Conservation (phyloP, 805 yeast species). For the Cyberlindnera amylophila region DNA sequence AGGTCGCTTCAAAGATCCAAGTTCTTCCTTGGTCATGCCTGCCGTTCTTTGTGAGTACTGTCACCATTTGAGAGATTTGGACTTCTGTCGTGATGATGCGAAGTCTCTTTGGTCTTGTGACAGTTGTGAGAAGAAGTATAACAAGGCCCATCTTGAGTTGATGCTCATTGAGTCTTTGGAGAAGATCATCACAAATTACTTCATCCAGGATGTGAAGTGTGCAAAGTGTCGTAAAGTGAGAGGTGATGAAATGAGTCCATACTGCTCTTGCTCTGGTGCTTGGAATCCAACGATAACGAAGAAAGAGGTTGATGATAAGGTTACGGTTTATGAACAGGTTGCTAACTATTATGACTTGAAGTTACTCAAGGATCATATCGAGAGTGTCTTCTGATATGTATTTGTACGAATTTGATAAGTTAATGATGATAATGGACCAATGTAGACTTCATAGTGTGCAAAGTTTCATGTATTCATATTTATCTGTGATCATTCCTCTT, state of each 20-base stretch:
- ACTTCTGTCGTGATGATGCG: conserved; percentile 70
- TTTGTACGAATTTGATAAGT: conserved; percentile 2
- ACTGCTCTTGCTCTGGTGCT: conserved; percentile 85
- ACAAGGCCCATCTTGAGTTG: conserved; percentile 74
- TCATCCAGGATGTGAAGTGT: conserved; percentile 80
- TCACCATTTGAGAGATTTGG: conserved; percentile 68
- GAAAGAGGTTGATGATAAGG: conserved; percentile 40
- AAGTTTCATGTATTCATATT: background rate
- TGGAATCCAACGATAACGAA: conserved; percentile 62
- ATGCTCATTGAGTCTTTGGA: conserved; percentile 62
- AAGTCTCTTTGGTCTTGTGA: conserved; percentile 52
- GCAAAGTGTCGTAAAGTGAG: conserved; percentile 66
- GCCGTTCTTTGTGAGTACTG: conserved; percentile 80
- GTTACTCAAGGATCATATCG: conserved; percentile 38
- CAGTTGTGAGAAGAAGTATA: conserved; percentile 61
- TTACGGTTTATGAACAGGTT: conserved; percentile 52
- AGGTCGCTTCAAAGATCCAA: conserved; percentile 71
- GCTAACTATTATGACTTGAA: conserved; percentile 58
- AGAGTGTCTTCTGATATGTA: conserved; percentile 16
- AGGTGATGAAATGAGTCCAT: conserved; percentile 62
- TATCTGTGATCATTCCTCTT: background rate
- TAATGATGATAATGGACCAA: background rate
- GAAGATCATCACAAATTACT: conserved; percentile 52
- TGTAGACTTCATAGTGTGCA: background rate
- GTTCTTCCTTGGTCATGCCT: conserved; percentile 61